Conservation (phyloP, 139 green algal species). For the Micractinium sp. region DNA sequence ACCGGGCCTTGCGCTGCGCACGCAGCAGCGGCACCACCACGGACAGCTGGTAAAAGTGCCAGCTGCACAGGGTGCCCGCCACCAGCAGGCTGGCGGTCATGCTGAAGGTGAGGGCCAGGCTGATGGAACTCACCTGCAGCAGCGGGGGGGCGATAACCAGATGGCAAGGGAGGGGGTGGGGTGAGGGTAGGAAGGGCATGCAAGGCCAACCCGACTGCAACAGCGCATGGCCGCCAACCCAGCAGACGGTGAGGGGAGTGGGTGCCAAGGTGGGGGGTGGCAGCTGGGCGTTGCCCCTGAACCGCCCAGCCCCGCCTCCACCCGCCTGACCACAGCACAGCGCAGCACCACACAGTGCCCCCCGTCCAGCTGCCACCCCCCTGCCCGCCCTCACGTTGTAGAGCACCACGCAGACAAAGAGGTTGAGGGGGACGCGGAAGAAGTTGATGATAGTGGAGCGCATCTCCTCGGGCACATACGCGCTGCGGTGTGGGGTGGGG, state of each 20-base stretch:
- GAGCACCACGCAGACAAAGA: conserved; percentile 96
- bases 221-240: neutral
- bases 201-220: neutral
- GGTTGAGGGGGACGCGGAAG: conserved; percentile 97
- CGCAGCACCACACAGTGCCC: neutral
- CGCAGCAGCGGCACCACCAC: conserved; percentile 26
- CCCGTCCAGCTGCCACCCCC: no score
- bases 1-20: neutral
- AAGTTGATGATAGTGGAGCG: conserved; percentile 98
- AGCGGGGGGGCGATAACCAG: neutral
- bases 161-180: neutral
- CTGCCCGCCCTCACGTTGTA: conserved; percentile 80
- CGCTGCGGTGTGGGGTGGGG: neutral
- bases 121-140: conserved; percentile 26
- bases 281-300: no score
- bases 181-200: neutral
- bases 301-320: no score
- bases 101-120: conserved; percentile 8
- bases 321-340: no score
- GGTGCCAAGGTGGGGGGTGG: no score
- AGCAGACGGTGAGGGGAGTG: no score
- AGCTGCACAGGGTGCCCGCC: neutral
- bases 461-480: conserved; percentile 95
- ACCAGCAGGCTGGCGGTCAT: neutral
- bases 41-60: conserved; percentile 27